These are phyloP conservation scores for Gossypium raimondii DNA, from an alignment of 345 rosid species.

Conservation along the genomic window DNA sequence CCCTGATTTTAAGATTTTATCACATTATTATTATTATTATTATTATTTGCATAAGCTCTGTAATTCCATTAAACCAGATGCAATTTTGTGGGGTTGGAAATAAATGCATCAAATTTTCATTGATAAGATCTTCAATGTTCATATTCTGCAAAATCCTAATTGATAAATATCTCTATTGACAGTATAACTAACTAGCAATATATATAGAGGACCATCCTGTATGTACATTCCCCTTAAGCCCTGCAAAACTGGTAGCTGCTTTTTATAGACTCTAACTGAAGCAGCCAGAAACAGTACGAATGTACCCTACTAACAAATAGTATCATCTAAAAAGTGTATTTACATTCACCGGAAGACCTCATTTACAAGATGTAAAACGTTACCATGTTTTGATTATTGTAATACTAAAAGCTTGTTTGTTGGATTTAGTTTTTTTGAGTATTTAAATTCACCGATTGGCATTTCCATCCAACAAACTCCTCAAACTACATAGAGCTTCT, in stretches of 20 bases:
- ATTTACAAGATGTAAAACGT: not conserved
- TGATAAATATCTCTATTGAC: not conserved
- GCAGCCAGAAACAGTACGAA: constrained; percentile 34
- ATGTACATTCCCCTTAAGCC: constrained; percentile 28
- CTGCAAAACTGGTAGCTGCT: constrained; percentile 40
- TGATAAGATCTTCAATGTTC: not conserved
- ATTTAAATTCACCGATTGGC: constrained; percentile 25
- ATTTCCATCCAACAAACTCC: constrained; percentile 47
- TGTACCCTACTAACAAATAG: not conserved
- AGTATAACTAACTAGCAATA: too few species aligned
- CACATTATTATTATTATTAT: not conserved
- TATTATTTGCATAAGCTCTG: not conserved
- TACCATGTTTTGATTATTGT: not conserved
- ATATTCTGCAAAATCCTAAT: not conserved
- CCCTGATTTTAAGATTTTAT: not conserved
- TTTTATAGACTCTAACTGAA: constrained; percentile 29
- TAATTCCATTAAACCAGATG: not conserved
- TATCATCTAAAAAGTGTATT: not conserved
- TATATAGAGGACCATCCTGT: not conserved
- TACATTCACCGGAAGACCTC: not conserved
- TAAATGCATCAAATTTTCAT: not conserved
- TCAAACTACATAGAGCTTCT: constrained; percentile 62
- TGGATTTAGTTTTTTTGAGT: not conserved
- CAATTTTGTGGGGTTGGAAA: not conserved
- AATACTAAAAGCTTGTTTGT: not conserved